Conservation (phyloP, 106 monocot genomes). For the Allium cepa region DNA sequence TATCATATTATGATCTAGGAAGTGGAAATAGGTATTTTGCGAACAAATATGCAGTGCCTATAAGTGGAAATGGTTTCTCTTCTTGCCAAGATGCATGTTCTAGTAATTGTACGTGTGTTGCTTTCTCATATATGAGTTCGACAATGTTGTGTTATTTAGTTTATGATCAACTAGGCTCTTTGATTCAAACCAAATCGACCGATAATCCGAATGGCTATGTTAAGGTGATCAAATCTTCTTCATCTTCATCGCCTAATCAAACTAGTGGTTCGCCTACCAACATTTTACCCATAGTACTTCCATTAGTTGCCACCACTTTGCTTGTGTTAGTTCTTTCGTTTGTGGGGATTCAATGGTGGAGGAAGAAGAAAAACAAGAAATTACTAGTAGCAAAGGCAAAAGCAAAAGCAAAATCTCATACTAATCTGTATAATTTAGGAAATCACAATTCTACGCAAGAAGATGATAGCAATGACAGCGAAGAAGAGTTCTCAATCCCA, state of each 20-base stretch:
- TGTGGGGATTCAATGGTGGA: conserved; percentile 25
- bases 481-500: conserved; percentile 51
- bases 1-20: conserved; percentile 29
- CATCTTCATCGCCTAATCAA: not conserved
- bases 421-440: conserved; percentile 9
- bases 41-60: conserved; percentile 34
- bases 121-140: conserved; percentile 55
- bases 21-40: conserved; percentile 37
- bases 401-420: conserved; percentile 1
- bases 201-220: conserved; percentile 27
- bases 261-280: not conserved
- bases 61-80: conserved; percentile 6
- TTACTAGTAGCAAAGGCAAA: not conserved
- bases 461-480: not conserved
- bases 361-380: conserved; percentile 7
- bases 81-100: conserved; percentile 47
- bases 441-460: conserved; percentile 9
- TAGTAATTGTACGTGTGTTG: conserved; percentile 61
- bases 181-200: conserved; percentile 13
- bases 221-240: conserved; percentile 23
- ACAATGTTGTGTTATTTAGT: conserved; percentile 46
- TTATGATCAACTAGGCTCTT: conserved; percentile 43
- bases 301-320: conserved; percentile 44
- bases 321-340: conserved; percentile 32
- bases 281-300: conserved; percentile 46